Evolutionary conservation across 371 early-diverging fungal genomes (phyloP), one percentile per base, ranked within the genome.

Genomic region (Mucor indicus): DNA sequence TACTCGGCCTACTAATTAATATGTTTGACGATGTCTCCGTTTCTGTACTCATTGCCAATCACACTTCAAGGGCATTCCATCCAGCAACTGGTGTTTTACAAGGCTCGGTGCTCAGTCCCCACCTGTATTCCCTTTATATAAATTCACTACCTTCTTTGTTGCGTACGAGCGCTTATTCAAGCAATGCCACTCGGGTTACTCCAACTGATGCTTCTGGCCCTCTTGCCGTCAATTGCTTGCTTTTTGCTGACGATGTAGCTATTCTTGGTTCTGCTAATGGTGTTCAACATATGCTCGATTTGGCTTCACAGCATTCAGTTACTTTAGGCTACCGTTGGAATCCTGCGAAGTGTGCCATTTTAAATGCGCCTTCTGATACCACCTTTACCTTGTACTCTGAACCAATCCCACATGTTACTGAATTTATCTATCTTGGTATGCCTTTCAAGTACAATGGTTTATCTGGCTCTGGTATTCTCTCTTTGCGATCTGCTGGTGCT

Each of bases 201-300:
- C 33, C 22, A 15, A 32, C 32, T 33, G 44, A 33, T 32, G n/a
- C n/a, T 7, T 22, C 29, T 27, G 27, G 20, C 22, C 38, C 37
- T 20, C 39, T 38, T 11, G 11, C 40, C 13, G 22, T 41, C 13
- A 64, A 59, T 20, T 53, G 37, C 15, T 39, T 60, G 0, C 48
- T 59, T 2, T 64, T 53, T 46, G 64, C 64, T 3, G 68, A 67
- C 36, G 69, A 63, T 49, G 60, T 69, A 1, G 62, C 50, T 12
- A 25, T 64, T 16, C 45, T 69, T 32, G 60, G 55, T 41, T 37
- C 43, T 1, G 21, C 39, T 0, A 11, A 29, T n/a, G 38, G 44
- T 8, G 50, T 64, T 1, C 52, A 44, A 5, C 5, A 1, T 1
- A 51, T 69, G 51, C 50, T 61, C 13, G 23, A 38, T 11, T 21